phyloP scores from a whole-genome alignment of 495 filamentous ascomycete genomes.

The Lasiosphaeria miniovina region DNA sequence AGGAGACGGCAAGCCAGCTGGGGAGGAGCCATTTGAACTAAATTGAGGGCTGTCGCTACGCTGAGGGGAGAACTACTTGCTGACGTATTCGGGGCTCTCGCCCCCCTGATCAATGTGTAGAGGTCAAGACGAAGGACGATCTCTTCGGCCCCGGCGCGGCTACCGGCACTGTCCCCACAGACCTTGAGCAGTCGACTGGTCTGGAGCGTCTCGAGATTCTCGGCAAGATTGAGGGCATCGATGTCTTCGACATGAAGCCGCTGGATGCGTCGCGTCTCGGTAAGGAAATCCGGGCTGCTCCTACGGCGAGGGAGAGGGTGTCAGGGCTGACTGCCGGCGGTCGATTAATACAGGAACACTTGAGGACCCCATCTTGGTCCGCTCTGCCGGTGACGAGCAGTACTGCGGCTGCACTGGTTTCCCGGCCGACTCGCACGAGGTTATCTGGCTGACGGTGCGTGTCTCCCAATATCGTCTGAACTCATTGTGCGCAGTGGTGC shows the following conservation, averaged over 20 bases:
- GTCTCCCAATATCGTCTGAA: too few relatives aligned
- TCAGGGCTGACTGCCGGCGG: background rate
- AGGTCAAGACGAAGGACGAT: slow-evolving; percentile 77
- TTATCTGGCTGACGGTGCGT: slow-evolving; percentile 85
- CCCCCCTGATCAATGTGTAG: slow-evolving; percentile 39
- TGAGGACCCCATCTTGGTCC: slow-evolving; percentile 83
- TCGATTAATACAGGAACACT: slow-evolving; percentile 63
- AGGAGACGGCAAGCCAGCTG: too few relatives aligned
- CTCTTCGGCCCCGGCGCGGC: slow-evolving; percentile 78
- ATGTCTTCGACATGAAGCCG: slow-evolving; percentile 97
- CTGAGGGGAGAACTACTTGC: too few relatives aligned
- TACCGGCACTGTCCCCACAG: slow-evolving; percentile 82
- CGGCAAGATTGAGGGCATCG: slow-evolving; percentile 98
- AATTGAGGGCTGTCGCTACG: too few relatives aligned
- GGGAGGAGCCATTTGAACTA: too few relatives aligned
- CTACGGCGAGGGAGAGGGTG: background rate
- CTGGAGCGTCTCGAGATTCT: slow-evolving; percentile 97
- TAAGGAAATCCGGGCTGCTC: slow-evolving; percentile 40
- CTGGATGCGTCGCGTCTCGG: slow-evolving; percentile 73
- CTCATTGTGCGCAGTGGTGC: too few relatives aligned
- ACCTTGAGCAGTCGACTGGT: slow-evolving; percentile 92
- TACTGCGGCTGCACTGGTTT: slow-evolving; percentile 93
- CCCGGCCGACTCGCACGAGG: slow-evolving; percentile 86
- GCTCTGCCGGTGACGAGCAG: slow-evolving; percentile 90
- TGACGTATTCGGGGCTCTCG: too few relatives aligned